Evolutionary conservation across 2,329 filamentous ascomycete species (phyloP).

Genomic region (Eutypa lata): DNA sequence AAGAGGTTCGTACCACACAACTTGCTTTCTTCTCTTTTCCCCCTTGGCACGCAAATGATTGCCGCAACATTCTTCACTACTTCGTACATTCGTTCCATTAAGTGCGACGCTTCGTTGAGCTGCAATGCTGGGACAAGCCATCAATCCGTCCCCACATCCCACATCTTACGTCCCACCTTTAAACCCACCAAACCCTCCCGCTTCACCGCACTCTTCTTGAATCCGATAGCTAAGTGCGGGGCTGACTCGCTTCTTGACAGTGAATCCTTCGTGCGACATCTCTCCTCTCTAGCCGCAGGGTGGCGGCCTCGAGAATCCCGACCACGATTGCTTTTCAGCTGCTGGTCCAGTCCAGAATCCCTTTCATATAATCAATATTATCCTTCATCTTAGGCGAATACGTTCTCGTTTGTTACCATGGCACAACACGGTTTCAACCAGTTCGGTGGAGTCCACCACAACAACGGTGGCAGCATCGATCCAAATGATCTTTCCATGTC

Average conservation of each 20-base stretch:
- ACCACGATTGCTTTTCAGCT: constrained; percentile 5
- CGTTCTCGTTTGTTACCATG: constrained; percentile 35
- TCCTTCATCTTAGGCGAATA: constrained; percentile 4
- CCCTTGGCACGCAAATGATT: too few relatives aligned
- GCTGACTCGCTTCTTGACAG: constrained; percentile 24
- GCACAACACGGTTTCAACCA: constrained; percentile 56
- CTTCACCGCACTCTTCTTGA: constrained; percentile 5
- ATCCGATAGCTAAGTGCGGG: constrained; percentile 20
- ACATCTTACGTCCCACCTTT: not conserved
- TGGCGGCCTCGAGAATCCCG: constrained; percentile 5
- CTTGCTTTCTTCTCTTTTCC: not conserved
- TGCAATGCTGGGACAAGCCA: too few relatives aligned
- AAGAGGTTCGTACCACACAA: not conserved
- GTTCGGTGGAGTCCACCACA: constrained; percentile 52
- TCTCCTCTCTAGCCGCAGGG: constrained; percentile 11
- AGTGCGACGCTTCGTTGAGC: too few relatives aligned
- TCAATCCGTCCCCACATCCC: not conserved
- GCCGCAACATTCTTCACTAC: too few relatives aligned
- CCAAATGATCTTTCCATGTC: constrained; percentile 79
- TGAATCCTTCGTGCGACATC: constrained; percentile 10
- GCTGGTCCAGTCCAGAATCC: constrained; percentile 12
- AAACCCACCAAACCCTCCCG: not conserved
- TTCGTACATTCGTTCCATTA: too few relatives aligned
- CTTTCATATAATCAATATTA: not conserved
- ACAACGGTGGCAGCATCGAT: constrained; percentile 64